Evolutionary conservation across 2,329 filamentous ascomycete species (phyloP), one percentile per base, ranked within the genome.

Genomic region (Claviceps sorghi): DNA sequence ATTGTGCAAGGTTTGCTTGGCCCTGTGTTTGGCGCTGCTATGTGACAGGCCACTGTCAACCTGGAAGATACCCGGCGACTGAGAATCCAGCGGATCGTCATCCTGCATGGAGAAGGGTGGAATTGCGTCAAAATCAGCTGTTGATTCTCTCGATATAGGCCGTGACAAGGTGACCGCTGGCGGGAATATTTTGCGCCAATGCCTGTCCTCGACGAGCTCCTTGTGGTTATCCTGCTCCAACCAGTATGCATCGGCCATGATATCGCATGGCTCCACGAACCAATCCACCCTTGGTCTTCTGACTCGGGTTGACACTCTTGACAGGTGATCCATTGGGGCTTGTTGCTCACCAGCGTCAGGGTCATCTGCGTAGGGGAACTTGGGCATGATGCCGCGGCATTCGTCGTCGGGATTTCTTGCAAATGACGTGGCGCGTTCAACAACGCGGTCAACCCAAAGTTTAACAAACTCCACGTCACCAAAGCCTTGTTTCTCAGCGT

Each of bases 221-320:
- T 90, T 94, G 66, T 96, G 89, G 53, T 83, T 74, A 34, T 78
- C 80, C 60, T 90, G 82, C 64, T 96, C 88, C 22, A 94, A 70
- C 93, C 93, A 98, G 61, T 90, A 88, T 1, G 85, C 76, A 69
- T 98, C 93, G 4, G 90, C 90, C 47, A 97, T 72, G 65, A 96
- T 77, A 64, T 97, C 90, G 52, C 86, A 83, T 0, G 91, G 87
- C 45, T 85, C 80, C 19, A 90, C 80, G 41, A 80, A 77, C 93
- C 93, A 97, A 62, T 95, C 89, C 26, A 89, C 81, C 54, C 87
- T 80, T 1, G 86, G 83, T 48, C 88, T 79, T 52, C 82, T 81
- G 3, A 79, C 71, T 55, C 88, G 88, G 13, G 73, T 70, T 55
- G 71, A 67, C 52, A 64, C 65, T 45, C 66, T 71, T n/a, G 65